Conservation (phyloP, 148 eudicot species). For the Polygonum aviculare region DNA sequence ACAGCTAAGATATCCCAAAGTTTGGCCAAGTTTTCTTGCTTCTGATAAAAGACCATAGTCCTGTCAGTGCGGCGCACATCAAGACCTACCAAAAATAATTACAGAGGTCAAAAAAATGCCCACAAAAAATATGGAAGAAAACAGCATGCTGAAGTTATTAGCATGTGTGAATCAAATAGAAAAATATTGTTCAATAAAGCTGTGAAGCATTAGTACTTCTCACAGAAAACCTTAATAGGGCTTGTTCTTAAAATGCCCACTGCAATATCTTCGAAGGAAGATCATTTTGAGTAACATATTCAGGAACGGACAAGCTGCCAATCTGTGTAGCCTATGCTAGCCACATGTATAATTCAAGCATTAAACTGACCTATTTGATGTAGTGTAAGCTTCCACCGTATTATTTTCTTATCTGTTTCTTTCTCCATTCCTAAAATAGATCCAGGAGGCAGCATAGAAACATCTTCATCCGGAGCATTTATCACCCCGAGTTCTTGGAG, state of each 20-base stretch:
- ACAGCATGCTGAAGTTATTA: not conserved
- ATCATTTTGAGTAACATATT: not conserved
- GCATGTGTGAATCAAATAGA: not conserved
- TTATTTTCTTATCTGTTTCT: constrained; percentile 44
- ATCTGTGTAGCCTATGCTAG: not conserved
- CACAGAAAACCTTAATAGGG: not conserved
- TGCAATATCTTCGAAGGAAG: not conserved
- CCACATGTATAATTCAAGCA: not conserved
- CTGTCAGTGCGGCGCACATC: constrained; percentile 95
- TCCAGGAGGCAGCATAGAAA: constrained; percentile 4
- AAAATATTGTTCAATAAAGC: not conserved
- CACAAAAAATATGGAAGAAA: not conserved
- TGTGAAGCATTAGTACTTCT: not conserved
- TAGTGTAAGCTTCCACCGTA: constrained; percentile 89
- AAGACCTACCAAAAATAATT: constrained; percentile 52
- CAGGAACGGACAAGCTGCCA: not conserved
- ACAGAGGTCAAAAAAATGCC: constrained; percentile 13
- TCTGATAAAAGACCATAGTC: constrained; percentile 75
- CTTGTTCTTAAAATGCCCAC: not conserved
- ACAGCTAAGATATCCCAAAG: constrained; percentile 93
- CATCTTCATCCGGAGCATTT: constrained; percentile 21
- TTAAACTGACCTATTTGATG: constrained; percentile 90
- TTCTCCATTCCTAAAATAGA: constrained; percentile 9
- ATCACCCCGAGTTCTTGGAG: constrained; percentile 50
- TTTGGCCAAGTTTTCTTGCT: constrained; percentile 76